phyloP scores from a whole-genome alignment of 345 rosid genomes.

The Ailanthus altissimus region DNA sequence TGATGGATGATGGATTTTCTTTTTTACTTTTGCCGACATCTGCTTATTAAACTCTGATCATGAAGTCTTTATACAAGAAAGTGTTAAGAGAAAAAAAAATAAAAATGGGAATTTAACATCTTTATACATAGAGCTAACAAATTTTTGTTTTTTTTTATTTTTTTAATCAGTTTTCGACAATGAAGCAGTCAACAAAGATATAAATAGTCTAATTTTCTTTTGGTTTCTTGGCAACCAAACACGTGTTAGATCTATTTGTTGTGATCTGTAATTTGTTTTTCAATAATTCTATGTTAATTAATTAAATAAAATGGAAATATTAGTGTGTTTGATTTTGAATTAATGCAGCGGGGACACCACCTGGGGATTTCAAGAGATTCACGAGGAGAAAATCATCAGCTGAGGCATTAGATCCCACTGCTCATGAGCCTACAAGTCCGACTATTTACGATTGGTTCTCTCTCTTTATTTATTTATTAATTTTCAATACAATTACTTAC shows the following conservation, averaged over 20 bases:
- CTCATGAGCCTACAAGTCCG: slow-evolving; percentile 48
- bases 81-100: no score
- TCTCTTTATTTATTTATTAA: background rate
- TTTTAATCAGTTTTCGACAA: no score
- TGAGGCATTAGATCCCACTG: slow-evolving; percentile 30
- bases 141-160: no score
- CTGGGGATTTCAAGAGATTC: slow-evolving; percentile 45
- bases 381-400: slow-evolving; percentile 37
- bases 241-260: background rate
- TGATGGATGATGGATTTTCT: background rate
- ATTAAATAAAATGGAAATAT: background rate
- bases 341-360: slow-evolving; percentile 66
- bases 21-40: no score
- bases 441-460: slow-evolving; percentile 62
- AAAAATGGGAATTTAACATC: no score
- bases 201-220: background rate
- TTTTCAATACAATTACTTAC: background rate
- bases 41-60: no score
- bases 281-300: no score
- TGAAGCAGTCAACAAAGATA: no score
- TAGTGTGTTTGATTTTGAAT: background rate
- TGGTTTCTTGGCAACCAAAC: background rate
- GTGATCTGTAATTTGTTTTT: no score
- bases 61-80: no score
- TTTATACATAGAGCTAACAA: no score